Conservation (phyloP, 345 rosid species). For the Odontarrhena argentea region DNA sequence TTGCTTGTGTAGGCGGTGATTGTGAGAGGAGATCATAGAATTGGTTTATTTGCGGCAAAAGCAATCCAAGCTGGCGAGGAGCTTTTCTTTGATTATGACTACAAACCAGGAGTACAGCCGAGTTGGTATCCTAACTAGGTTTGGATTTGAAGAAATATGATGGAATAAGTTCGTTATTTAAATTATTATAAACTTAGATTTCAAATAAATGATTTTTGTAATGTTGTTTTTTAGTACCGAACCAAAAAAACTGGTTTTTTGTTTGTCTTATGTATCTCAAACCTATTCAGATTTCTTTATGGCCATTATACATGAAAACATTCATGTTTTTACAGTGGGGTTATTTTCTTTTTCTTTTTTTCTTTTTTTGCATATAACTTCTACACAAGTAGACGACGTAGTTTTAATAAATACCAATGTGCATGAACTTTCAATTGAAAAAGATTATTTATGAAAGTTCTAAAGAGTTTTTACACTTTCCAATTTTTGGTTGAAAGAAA, state of each 20-base stretch:
- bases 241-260: conserved; percentile 5
- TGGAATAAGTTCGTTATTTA: no score
- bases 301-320: neutral
- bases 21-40: conserved; percentile 93
- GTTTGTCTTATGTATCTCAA: neutral
- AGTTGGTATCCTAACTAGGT: conserved; percentile 33
- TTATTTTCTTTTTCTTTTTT: no score
- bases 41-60: conserved; percentile 75
- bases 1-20: conserved; percentile 60
- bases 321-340: no score
- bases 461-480: no score
- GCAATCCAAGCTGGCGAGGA: conserved; percentile 81
- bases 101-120: conserved; percentile 66
- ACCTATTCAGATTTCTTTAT: neutral
- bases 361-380: no score
- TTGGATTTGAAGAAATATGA: no score
- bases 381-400: no score
- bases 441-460: no score
- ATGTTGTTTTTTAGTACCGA: neutral
- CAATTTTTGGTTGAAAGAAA: no score
- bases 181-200: no score
- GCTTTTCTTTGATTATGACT: conserved; percentile 77
- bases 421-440: no score
- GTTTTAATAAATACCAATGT: no score
- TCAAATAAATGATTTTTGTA: neutral